Conservation (phyloP, 2,329 filamentous ascomycete genomes). For the Beauveria sp. region DNA sequence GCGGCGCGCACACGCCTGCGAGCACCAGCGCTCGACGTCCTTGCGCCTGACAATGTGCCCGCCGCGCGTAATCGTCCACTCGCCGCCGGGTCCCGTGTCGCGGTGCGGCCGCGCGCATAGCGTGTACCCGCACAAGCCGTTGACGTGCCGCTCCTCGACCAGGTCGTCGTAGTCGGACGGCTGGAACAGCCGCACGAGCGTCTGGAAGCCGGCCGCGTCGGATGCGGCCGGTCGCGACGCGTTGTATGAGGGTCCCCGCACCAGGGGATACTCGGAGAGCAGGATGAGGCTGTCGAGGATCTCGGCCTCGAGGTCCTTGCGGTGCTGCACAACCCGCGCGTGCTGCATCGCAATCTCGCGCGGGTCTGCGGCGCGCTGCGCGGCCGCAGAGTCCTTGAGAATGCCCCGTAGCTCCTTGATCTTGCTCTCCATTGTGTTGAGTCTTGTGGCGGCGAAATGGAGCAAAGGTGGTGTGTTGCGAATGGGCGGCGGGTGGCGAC, state of each 20-base stretch:
- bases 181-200: slow-evolving; percentile 65
- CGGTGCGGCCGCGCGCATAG: slow-evolving; percentile 64
- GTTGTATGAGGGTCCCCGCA: slow-evolving; percentile 23
- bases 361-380: slow-evolving; percentile 29
- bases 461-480: neutral
- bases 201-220: slow-evolving; percentile 60
- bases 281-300: slow-evolving; percentile 67
- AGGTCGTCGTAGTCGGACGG: slow-evolving; percentile 84
- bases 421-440: neutral
- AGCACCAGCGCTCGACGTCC: slow-evolving; percentile 83
- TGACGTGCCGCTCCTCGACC: slow-evolving; percentile 81
- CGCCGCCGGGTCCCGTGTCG: slow-evolving; percentile 47
- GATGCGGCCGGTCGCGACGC: slow-evolving; percentile 43
- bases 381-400: slow-evolving; percentile 43
- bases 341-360: slow-evolving; percentile 69
- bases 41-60: slow-evolving; percentile 60
- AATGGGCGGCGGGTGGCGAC: neutral
- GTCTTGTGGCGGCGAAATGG: neutral
- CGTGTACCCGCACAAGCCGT: slow-evolving; percentile 73
- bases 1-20: slow-evolving; percentile 65
- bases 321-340: slow-evolving; percentile 72
- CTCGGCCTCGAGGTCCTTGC: slow-evolving; percentile 66
- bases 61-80: slow-evolving; percentile 57
- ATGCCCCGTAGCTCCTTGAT: slow-evolving; percentile 44
- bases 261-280: slow-evolving; percentile 54